phyloP scores from a whole-genome alignment of 495 filamentous ascomycete species.

The Annulohypoxylon stygium region DNA sequence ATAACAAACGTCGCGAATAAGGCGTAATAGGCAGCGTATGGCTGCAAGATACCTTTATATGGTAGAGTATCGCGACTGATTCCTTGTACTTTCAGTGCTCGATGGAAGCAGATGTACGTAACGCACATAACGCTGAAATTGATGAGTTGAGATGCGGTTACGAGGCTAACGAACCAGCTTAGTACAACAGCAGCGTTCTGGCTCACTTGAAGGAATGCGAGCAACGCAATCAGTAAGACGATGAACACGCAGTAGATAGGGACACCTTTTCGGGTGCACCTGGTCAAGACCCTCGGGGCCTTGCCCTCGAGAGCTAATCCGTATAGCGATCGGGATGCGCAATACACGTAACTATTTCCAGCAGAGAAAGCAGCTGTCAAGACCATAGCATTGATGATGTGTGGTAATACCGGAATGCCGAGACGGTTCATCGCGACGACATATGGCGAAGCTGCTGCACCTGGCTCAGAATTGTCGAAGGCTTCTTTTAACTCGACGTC shows the following conservation, averaged over 20 bases:
- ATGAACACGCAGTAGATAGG: slow-evolving; percentile 71
- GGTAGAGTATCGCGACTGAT: slow-evolving; percentile 72
- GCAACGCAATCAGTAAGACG: slow-evolving; percentile 72
- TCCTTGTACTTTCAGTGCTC: slow-evolving; percentile 76
- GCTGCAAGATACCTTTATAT: slow-evolving; percentile 75
- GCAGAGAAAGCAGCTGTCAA: slow-evolving; percentile 78
- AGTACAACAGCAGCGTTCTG: slow-evolving; percentile 76
- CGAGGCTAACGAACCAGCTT: slow-evolving; percentile 80
- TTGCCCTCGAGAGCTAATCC: slow-evolving; percentile 63
- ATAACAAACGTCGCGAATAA: slow-evolving; percentile 72
- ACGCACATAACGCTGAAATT: slow-evolving; percentile 78
- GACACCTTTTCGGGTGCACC: slow-evolving; percentile 67
- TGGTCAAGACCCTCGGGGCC: slow-evolving; percentile 72
- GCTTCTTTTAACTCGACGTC: slow-evolving; percentile 62
- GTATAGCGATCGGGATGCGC: slow-evolving; percentile 76
- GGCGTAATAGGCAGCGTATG: slow-evolving; percentile 77
- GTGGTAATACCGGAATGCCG: slow-evolving; percentile 70
- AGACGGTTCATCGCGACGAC: slow-evolving; percentile 82
- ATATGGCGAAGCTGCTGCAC: slow-evolving; percentile 78
- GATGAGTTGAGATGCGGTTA: slow-evolving; percentile 80
- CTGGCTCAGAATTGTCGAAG: slow-evolving; percentile 60
- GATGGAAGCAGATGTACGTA: slow-evolving; percentile 80
- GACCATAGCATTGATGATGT: slow-evolving; percentile 78
- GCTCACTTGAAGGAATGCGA: slow-evolving; percentile 80
- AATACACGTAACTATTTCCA: slow-evolving; percentile 82